Conservation (phyloP, 2,329 filamentous ascomycete genomes). For the Alternaria brassicae region DNA sequence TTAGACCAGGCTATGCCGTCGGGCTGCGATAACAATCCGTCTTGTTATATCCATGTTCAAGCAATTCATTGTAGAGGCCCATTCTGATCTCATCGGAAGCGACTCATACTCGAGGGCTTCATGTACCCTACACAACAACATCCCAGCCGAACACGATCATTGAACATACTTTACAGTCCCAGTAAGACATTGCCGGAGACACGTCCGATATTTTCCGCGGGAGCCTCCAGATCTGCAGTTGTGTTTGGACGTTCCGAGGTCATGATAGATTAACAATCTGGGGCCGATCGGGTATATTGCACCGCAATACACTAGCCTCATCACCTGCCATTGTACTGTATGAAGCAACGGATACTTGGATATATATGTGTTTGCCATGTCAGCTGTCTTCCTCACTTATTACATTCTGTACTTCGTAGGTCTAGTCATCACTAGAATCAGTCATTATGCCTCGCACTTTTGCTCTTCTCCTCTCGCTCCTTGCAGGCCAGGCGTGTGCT, state of each 20-base stretch:
- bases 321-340: background rate
- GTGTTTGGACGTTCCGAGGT: background rate
- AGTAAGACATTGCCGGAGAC: constrained; percentile 6
- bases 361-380: background rate
- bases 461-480: constrained; percentile 25
- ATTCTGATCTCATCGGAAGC: background rate
- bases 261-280: constrained; percentile 28
- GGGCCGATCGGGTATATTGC: constrained; percentile 28
- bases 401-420: background rate
- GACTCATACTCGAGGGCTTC: background rate
- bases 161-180: background rate
- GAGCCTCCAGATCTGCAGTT: constrained; percentile 1
- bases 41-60: background rate
- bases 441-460: constrained; percentile 20
- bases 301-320: constrained; percentile 18
- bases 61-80: background rate
- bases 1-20: background rate
- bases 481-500: constrained; percentile 27
- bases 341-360: background rate
- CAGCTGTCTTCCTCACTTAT: background rate
- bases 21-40: background rate
- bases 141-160: background rate
- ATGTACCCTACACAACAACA: background rate
- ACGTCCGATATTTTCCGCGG: constrained; percentile 13
- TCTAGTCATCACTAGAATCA: background rate